These are phyloP conservation scores for Elasticomyces elasticus DNA, from an alignment of 495 filamentous ascomycete species.

Conservation along the genomic window DNA sequence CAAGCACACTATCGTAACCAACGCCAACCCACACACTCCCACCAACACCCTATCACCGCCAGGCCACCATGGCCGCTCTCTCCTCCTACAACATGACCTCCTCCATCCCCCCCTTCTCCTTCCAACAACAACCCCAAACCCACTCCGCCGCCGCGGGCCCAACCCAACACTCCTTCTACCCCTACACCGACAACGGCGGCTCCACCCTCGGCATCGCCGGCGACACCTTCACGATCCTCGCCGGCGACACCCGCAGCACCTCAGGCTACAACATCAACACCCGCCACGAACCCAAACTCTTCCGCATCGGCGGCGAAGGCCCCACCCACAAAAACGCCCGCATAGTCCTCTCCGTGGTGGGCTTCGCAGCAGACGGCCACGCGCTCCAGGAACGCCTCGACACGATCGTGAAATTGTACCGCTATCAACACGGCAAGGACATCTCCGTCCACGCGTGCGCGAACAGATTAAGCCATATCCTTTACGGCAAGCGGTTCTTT, in stretches of 20 bases:
- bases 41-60: neutral
- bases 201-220: slow-evolving; percentile 92
- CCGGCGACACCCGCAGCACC: slow-evolving; percentile 90
- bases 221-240: slow-evolving; percentile 86
- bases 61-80: slow-evolving; percentile 32
- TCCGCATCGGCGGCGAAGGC: slow-evolving; percentile 85
- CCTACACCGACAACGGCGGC: slow-evolving; percentile 96
- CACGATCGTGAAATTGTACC: slow-evolving; percentile 91
- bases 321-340: slow-evolving; percentile 71
- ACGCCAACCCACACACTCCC: neutral
- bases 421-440: slow-evolving; percentile 83
- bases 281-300: slow-evolving; percentile 85
- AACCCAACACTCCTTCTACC: slow-evolving; percentile 82
- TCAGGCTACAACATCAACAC: slow-evolving; percentile 98
- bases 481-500: slow-evolving; percentile 97
- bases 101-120: slow-evolving; percentile 47
- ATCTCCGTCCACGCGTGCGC: slow-evolving; percentile 92
- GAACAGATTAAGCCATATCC: slow-evolving; percentile 81
- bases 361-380: slow-evolving; percentile 87
- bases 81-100: slow-evolving; percentile 27
- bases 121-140: slow-evolving; percentile 38
- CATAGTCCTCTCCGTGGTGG: slow-evolving; percentile 84
- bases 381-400: slow-evolving; percentile 85
- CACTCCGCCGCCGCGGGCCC: slow-evolving; percentile 36
- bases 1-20: neutral